Evolutionary conservation across 306 rosid species (phyloP).

Genomic region (Morella rubra): DNA sequence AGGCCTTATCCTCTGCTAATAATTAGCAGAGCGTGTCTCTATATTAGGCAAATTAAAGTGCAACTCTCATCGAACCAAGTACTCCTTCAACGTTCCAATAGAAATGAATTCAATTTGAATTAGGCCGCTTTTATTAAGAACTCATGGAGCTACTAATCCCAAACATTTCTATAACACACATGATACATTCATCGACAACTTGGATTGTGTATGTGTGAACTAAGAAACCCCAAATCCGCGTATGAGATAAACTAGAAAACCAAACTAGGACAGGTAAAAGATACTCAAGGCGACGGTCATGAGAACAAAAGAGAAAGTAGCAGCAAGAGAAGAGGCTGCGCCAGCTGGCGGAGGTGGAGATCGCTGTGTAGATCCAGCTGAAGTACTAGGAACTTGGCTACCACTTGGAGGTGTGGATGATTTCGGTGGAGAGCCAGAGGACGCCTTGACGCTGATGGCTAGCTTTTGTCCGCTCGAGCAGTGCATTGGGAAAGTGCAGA

Average conservation of each 20-base stretch:
- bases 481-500: constrained; percentile 36
- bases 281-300: constrained; percentile 20
- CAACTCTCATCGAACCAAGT: no score
- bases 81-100: no score
- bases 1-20: no score
- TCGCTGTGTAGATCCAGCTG: constrained; percentile 9
- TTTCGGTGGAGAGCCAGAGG: constrained; percentile 10
- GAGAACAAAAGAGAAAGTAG: constrained; percentile 25
- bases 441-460: constrained; percentile 27
- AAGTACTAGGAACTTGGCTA: neutral
- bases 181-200: neutral
- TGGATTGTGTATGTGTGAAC: neutral
- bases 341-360: constrained; percentile 24
- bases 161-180: neutral
- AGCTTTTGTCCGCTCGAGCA: constrained; percentile 56
- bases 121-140: no score
- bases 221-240: neutral
- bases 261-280: constrained; percentile 20
- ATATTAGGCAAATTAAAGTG: no score
- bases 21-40: no score
- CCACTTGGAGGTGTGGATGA: constrained; percentile 18
- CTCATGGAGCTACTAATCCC: no score
- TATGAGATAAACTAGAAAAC: neutral
- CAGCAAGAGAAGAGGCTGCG: constrained; percentile 17
- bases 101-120: no score